phyloP scores from a whole-genome alignment of 352 stramenopile genomes.

The Peronospora farinosa region DNA sequence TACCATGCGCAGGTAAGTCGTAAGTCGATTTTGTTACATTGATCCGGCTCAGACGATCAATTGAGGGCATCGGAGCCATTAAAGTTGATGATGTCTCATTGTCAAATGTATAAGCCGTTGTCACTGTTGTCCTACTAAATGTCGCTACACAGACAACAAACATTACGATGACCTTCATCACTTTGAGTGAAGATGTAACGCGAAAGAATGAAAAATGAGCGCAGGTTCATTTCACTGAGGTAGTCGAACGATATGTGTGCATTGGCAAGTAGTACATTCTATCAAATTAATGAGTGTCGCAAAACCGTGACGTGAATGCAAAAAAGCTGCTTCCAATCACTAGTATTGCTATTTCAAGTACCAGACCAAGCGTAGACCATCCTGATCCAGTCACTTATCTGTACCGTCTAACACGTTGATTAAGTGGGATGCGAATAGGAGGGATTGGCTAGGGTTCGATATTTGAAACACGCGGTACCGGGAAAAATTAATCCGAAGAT shows the following conservation, averaged over 20 bases:
- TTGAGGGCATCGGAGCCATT: constrained; percentile 1
- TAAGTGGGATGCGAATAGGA: no score
- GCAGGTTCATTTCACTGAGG: not conserved
- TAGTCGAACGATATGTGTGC: no score
- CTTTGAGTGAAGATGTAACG: not conserved
- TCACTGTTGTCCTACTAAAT: not conserved
- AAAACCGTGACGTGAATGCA: not conserved
- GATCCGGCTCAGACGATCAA: not conserved
- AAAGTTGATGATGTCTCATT: constrained; percentile 1
- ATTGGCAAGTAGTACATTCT: no score
- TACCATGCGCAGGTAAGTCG: not conserved
- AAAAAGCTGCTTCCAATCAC: constrained; percentile 24
- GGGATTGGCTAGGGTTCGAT: no score
- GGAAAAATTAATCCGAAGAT: no score
- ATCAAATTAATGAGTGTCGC: no score
- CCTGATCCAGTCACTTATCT: constrained; percentile 4
- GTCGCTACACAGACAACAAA: not conserved
- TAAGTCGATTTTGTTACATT: constrained; percentile 1
- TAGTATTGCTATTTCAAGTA: constrained; percentile 15
- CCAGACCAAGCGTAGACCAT: not conserved
- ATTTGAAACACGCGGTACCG: no score
- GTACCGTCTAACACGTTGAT: not conserved
- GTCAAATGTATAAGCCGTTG: constrained; percentile 4
- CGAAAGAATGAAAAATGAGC: constrained; percentile 12
- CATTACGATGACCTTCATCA: constrained; percentile 5